These are phyloP conservation scores for Nakaseomyces kungkrabaensis DNA, from an alignment of 1,139 yeast genomes.

Conservation along the genomic window DNA sequence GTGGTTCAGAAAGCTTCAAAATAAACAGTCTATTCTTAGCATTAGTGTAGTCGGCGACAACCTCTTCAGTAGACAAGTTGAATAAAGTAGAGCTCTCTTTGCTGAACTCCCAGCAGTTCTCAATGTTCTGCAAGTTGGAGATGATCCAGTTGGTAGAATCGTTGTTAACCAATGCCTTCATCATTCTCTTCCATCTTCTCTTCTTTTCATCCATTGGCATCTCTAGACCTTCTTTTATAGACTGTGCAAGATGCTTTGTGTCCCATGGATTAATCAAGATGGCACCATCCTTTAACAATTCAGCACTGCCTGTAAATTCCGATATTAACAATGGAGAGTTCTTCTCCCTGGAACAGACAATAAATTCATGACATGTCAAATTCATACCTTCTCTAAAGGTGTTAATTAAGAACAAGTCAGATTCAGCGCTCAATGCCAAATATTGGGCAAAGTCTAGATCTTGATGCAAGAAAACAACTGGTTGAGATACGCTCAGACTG, in stretches of 20 bases:
- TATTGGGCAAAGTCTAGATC: slow-evolving; percentile 86
- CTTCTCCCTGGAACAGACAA: slow-evolving; percentile 60
- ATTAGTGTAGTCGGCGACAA: slow-evolving; percentile 29
- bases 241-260: slow-evolving; percentile 49
- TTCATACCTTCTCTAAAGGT: slow-evolving; percentile 96
- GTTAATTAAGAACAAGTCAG: slow-evolving; percentile 78
- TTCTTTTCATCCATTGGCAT: slow-evolving; percentile 52
- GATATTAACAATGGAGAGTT: slow-evolving; percentile 79
- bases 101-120: slow-evolving; percentile 53
- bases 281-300: slow-evolving; percentile 63
- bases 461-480: slow-evolving; percentile 78
- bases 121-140: slow-evolving; percentile 45
- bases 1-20: slow-evolving; percentile 43
- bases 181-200: slow-evolving; percentile 53
- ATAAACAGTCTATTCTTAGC: slow-evolving; percentile 41
- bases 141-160: slow-evolving; percentile 72
- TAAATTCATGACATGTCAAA: slow-evolving; percentile 88
- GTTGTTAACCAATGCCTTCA: slow-evolving; percentile 48
- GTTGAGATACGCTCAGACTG: slow-evolving; percentile 68
- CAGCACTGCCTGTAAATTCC: slow-evolving; percentile 92
- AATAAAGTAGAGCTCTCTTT: slow-evolving; percentile 33
- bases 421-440: slow-evolving; percentile 74
- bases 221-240: slow-evolving; percentile 51
- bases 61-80: slow-evolving; percentile 35
- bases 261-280: slow-evolving; percentile 90